Percentiles rank a stretch among this genome's conserved stretches.
These are phyloP conservation scores for Myriosclerotinia duriaeana DNA, from an alignment of 2,329 filamentous ascomycete genomes.

Conservation along the genomic window DNA sequence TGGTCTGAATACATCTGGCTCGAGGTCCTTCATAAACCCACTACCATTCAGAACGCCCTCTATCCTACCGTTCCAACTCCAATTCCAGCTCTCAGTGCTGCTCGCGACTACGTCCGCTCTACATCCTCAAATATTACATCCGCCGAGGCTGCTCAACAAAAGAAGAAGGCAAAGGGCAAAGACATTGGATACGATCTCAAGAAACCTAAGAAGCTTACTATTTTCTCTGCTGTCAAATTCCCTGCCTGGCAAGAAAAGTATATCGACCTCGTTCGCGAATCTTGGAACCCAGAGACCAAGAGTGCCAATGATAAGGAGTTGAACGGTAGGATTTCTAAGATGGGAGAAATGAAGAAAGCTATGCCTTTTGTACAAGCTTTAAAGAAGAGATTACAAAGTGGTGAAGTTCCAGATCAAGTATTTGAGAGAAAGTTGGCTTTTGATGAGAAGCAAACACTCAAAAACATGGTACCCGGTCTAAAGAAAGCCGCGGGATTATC, in stretches of 20 bases:
- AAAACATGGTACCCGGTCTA: conserved; percentile 75
- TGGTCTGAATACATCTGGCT: conserved; percentile 94
- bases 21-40: conserved; percentile 77
- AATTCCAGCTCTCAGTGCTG: conserved; percentile 68
- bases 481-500: conserved; percentile 73
- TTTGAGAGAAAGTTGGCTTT: conserved; percentile 84
- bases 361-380: conserved; percentile 93
- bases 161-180: conserved; percentile 94
- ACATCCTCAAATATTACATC: conserved; percentile 78
- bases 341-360: conserved; percentile 90
- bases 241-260: conserved; percentile 92
- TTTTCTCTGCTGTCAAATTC: conserved; percentile 78
- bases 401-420: conserved; percentile 65
- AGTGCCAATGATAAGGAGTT: conserved; percentile 77
- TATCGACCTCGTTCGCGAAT: conserved; percentile 72
- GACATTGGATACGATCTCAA: conserved; percentile 80
- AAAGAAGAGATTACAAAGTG: conserved; percentile 76
- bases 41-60: conserved; percentile 74
- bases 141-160: conserved; percentile 77
- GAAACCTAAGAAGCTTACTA: conserved; percentile 85
- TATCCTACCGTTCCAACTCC: conserved; percentile 70
- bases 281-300: conserved; percentile 63
- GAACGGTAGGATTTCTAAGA: conserved; percentile 74
- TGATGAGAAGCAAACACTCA: conserved; percentile 74
- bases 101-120: conserved; percentile 75